Evolutionary conservation across 2,329 filamentous ascomycete genomes (phyloP), one percentile per base, ranked within the genome.

Genomic region (Penicillium aurantiogriseum): DNA sequence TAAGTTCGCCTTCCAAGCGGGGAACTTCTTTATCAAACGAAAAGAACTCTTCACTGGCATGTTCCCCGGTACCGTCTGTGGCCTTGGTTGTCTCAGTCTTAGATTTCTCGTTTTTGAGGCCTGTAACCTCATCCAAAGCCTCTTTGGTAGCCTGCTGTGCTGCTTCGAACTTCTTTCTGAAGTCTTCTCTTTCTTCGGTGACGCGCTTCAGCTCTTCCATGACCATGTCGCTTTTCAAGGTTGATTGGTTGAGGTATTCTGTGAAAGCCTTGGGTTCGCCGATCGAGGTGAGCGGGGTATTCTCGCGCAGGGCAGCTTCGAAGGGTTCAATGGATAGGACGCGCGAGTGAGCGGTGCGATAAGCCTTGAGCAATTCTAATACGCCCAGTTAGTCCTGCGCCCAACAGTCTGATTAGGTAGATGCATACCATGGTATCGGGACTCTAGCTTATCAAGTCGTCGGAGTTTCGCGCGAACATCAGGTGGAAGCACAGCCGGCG

Each of bases 131-230:
- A 53, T 88, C 85, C 58, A 83, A 81, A 0, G 88, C 79, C 15
- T 83, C 79, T 50, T 82, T 83, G 0, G 86, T 78, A 51, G 84
- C 83, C 69, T 87, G 84, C 62, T 91, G 85, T 0, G 83, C 80
- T 48, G 88, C 85, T n/a, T 89, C 85, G 2, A 87, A 78, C 72
- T 90, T 91, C 75, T 88, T 89, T 73, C 91, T 93, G 59, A 89
- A 81, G 17, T 86, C 85, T 59, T 96, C 91, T 58, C 89, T 88
- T 70, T 97, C 92, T 4, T 84, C 83, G 0, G 91, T 89, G 0
- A 97, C 86, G 13, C 91, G 83, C 77, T 95, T 97, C 56, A 97
- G 80, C 75, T 99, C 94, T 45, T 96, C 89, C 84, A 95, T 88
- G 3, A 96, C 87, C 90, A 99, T 95, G 67, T 96, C 91, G 42